A percentile compares a stretch with the other conserved stretches of the same genome.
These are phyloP conservation scores for Pseudogymnoascus sp. DNA, from an alignment of 2,329 filamentous ascomycete genomes.

Conservation along the genomic window DNA sequence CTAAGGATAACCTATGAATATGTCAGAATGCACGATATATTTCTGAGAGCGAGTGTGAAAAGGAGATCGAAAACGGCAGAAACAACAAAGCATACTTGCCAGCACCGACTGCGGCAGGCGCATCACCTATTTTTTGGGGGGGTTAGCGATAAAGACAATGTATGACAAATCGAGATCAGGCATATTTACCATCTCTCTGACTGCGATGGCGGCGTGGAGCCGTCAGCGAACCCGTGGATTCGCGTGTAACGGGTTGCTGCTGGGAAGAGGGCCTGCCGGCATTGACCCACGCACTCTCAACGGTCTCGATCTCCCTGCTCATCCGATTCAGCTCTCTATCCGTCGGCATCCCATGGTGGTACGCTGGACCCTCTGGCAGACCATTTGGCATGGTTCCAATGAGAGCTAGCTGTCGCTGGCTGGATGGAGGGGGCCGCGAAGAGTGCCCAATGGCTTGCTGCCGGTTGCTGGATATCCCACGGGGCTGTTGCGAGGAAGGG, in stretches of 20 bases:
- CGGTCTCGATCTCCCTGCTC: neutral
- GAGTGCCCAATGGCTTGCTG: neutral
- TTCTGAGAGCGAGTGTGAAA: neutral
- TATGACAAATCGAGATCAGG: neutral
- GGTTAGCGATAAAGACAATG: neutral
- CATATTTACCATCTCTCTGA: slow-evolving; percentile 1
- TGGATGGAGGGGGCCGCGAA: neutral
- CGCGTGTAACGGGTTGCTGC: neutral
- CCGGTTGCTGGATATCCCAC: neutral
- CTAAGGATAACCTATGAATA: neutral
- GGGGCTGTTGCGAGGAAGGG: neutral
- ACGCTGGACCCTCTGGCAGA: neutral
- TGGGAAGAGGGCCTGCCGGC: neutral
- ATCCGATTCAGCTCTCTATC: neutral
- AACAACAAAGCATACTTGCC: neutral
- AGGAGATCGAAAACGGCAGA: neutral
- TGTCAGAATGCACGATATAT: neutral
- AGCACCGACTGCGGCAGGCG: neutral
- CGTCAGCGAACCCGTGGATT: neutral
- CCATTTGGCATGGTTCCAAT: neutral
- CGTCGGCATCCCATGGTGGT: neutral
- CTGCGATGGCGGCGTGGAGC: slow-evolving; percentile 1
- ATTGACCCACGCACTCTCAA: neutral
- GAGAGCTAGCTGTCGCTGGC: neutral
- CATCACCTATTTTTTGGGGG: neutral